Evolutionary conservation across 768 basidiomycete species (phyloP), one percentile per base, ranked within the genome.

Genomic region (Lactarius quietus): DNA sequence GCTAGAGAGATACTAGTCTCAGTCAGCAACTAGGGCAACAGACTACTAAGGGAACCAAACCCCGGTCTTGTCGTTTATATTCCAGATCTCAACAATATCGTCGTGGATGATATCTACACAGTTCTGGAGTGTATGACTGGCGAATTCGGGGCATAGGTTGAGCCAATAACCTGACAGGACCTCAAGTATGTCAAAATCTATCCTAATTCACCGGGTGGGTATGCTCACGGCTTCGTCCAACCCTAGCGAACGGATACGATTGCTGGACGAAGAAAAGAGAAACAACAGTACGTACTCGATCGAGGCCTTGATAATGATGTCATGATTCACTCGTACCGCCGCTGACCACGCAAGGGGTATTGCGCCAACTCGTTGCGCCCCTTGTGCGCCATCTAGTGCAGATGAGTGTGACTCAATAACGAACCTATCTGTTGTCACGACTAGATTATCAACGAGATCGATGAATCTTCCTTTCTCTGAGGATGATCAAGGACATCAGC

Each of bases 21-120:
- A 20, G 15, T 64, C 6, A 59, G 63, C 51, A 15, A 31, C 14
- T 7, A 23, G 6, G 4, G 48, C 33, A 3, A 7, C n/a, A n/a
- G 39, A 52, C 36, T 14, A 36, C 12, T 17, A 9, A 26, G 38
- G 23, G 28, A 18, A n/a, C n/a, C 62, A 36, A 9, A 59, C 57
- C 33, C 31, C 28, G 18, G 8, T 26, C 6, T 4, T 41, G 15
- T 64, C 57, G 26, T 35, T 43, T 14, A 64, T 17, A 28, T 64
- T 59, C 63, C 63, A 64, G 33, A 59, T 35, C 20, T 59, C n/a
- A 15, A 59, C 26, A 4, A 64, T 33, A 35, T 64, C 63, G 12
- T 18, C 17, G 29, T 59, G 63, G 35, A 64, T 59, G 23, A 43
- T 36, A 26, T 54, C 17, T 15, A 59, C 43, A 17, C 63, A 64